These are phyloP conservation scores for Kodamaea nitidulidarum DNA, from an alignment of 805 yeast genomes.

Conservation along the genomic window DNA sequence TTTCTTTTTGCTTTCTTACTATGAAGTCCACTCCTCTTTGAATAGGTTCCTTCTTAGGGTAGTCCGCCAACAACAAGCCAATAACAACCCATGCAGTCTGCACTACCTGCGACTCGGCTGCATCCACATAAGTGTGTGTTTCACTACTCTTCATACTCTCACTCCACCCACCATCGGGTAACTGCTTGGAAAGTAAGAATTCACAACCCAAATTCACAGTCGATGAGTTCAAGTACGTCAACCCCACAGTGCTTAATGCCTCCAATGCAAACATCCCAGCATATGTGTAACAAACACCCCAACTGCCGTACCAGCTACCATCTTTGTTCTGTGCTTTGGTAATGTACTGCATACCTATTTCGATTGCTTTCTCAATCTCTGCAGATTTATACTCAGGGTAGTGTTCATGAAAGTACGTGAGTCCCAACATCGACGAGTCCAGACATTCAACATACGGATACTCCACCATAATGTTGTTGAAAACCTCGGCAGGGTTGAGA, in stretches of 20 bases:
- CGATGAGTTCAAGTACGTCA: slow-evolving; percentile 56
- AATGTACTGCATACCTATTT: slow-evolving; percentile 70
- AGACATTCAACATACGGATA: slow-evolving; percentile 98
- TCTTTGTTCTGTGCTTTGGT: slow-evolving; percentile 62
- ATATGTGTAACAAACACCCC: slow-evolving; percentile 96
- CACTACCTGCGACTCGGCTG: slow-evolving; percentile 63
- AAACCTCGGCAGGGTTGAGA: slow-evolving; percentile 95
- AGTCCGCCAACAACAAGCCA: slow-evolving; percentile 73
- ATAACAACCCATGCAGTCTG: slow-evolving; percentile 93
- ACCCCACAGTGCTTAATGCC: slow-evolving; percentile 72
- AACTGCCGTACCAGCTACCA: slow-evolving; percentile 97
- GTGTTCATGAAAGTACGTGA: slow-evolving; percentile 68
- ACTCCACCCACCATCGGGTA: slow-evolving; percentile 95
- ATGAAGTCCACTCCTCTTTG: slow-evolving; percentile 60
- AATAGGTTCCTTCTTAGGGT: slow-evolving; percentile 66
- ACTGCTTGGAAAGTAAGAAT: slow-evolving; percentile 70
- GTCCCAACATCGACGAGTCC: slow-evolving; percentile 88
- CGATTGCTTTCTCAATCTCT: slow-evolving; percentile 67
- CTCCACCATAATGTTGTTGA: slow-evolving; percentile 97
- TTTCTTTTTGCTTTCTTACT: slow-evolving; percentile 58
- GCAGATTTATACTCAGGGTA: slow-evolving; percentile 59
- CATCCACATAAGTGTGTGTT: slow-evolving; percentile 67
- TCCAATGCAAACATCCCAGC: slow-evolving; percentile 98
- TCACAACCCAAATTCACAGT: slow-evolving; percentile 77
- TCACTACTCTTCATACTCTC: slow-evolving; percentile 92